Conservation (phyloP, 371 early-diverging fungal species). For the Mucor irregularis region DNA sequence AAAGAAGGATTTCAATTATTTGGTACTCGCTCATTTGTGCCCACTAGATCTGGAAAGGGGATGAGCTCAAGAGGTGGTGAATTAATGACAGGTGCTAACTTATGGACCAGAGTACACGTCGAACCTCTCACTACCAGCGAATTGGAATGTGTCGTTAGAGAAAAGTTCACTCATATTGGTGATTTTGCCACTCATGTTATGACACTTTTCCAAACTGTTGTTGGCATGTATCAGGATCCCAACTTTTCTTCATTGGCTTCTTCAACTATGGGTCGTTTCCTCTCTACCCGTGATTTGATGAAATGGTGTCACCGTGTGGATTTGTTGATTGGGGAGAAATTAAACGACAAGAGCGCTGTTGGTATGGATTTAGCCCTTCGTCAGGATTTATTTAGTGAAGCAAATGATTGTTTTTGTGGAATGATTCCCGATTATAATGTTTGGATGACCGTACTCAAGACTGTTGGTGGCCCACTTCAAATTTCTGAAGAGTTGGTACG, state of each 20-base stretch:
- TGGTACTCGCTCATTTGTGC: conserved; percentile 81
- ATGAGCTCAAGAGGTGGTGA: conserved; percentile 54
- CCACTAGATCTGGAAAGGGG: conserved; percentile 49
- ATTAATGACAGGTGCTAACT: conserved; percentile 65
- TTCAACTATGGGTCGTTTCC: conserved; percentile 59
- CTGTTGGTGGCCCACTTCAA: conserved; percentile 74
- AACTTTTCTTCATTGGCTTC: conserved; percentile 48
- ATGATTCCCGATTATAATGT: conserved; percentile 75
- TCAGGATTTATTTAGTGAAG: conserved; percentile 78
- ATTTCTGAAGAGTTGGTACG: conserved; percentile 72
- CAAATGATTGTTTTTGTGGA: conserved; percentile 85
- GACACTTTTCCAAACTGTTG: conserved; percentile 61
- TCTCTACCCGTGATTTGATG: conserved; percentile 77
- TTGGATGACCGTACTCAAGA: conserved; percentile 62
- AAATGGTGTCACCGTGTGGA: conserved; percentile 85
- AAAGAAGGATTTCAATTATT: conserved; percentile 95
- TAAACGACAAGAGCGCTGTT: conserved; percentile 27
- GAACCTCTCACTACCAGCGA: conserved; percentile 67
- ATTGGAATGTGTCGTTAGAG: conserved; percentile 62
- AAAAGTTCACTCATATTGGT: conserved; percentile 59
- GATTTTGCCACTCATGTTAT: conserved; percentile 60
- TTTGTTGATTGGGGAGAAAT: conserved; percentile 38
- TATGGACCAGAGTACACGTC: conserved; percentile 82
- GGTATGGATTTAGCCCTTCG: conserved; percentile 50
- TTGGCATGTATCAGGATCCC: conserved; percentile 58